Evolutionary conservation across 140 eudicot species (phyloP).

Genomic region (Oenanthe javanica): DNA sequence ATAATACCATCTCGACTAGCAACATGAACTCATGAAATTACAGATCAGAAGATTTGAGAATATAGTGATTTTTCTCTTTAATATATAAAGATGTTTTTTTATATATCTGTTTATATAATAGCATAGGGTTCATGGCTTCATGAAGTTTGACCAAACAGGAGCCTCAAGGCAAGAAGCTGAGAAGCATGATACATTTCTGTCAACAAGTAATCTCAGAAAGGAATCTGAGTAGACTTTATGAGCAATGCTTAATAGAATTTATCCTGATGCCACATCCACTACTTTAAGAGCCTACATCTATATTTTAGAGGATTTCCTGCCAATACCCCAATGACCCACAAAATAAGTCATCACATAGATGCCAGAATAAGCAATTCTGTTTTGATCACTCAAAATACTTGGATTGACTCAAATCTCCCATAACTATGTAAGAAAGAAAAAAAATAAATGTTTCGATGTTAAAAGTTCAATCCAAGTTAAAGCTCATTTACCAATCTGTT

Average conservation of each 20-base stretch:
- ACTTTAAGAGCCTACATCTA: background rate
- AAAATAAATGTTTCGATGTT: background rate
- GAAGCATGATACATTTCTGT: background rate
- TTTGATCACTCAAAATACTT: background rate
- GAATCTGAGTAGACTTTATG: background rate
- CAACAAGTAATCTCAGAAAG: background rate
- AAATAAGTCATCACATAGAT: background rate
- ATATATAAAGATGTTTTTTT: too few relatives aligned
- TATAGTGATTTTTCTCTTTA: background rate
- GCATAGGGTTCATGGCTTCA: background rate
- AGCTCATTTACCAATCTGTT: constrained; percentile 71
- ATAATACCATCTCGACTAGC: background rate
- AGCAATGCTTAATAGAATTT: background rate
- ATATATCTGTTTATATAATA: too few relatives aligned
- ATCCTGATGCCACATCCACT: background rate
- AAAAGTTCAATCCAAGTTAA: constrained; percentile 2
- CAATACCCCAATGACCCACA: background rate
- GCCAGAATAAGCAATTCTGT: background rate
- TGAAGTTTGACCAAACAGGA: background rate
- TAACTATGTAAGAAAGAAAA: background rate
- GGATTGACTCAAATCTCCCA: background rate
- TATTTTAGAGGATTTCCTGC: background rate
- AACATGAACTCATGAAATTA: background rate
- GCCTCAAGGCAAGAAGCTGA: background rate
- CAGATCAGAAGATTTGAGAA: background rate